Conservation (phyloP, 768 basidiomycete genomes). For the Phaffia australis region DNA sequence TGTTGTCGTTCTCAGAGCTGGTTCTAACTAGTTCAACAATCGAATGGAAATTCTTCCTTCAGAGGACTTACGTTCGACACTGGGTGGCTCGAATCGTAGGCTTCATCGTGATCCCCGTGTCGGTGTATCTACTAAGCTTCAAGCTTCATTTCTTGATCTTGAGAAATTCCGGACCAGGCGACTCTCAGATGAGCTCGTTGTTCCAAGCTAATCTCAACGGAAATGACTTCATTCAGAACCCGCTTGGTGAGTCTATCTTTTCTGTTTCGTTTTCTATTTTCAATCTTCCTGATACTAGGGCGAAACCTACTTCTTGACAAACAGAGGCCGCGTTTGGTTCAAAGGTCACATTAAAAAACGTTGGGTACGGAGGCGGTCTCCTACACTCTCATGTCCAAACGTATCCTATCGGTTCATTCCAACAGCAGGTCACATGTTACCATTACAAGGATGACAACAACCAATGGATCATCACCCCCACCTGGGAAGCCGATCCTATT, state of each 20-base stretch:
- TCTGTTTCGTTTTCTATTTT: neutral
- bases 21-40: neutral
- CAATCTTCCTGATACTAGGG: neutral
- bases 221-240: constrained; percentile 84
- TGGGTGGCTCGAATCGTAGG: constrained; percentile 78
- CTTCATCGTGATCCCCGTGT: constrained; percentile 76
- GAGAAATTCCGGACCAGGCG: constrained; percentile 88
- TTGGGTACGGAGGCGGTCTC: constrained; percentile 94
- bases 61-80: constrained; percentile 81
- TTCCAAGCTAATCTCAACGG: constrained; percentile 95
- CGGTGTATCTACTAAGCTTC: constrained; percentile 89
- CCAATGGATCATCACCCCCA: constrained; percentile 68
- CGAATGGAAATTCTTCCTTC: constrained; percentile 5
- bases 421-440: constrained; percentile 97
- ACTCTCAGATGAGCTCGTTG: constrained; percentile 95
- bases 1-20: neutral
- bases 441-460: constrained; percentile 99
- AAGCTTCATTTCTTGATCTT: constrained; percentile 92
- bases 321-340: constrained; percentile 82
- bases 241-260: constrained; percentile 51
- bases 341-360: constrained; percentile 84
- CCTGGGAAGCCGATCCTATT: constrained; percentile 69
- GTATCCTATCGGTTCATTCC: constrained; percentile 77
- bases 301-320: neutral
- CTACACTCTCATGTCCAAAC: constrained; percentile 96